A percentile compares a stretch with the other conserved stretches of the same genome.
Evolutionary conservation across 805 yeast genomes (phyloP).

Genomic region (Myxozyma geophila): DNA sequence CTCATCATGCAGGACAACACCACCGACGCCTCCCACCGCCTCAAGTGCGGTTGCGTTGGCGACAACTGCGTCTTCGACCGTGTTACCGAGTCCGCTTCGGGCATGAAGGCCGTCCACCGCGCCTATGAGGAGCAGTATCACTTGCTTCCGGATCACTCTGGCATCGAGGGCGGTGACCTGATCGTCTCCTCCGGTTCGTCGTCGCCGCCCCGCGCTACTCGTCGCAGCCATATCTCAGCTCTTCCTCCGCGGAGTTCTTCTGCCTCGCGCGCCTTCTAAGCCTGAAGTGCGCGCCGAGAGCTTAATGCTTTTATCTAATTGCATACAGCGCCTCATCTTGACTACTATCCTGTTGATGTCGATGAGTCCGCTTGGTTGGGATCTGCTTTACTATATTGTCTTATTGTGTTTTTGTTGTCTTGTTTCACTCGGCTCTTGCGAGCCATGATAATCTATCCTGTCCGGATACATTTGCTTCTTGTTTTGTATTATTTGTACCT

Average conservation of each 20-base stretch:
- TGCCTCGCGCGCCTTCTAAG: conserved; percentile 15
- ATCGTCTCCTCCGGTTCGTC: conserved; percentile 13
- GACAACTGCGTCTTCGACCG: conserved; percentile 48
- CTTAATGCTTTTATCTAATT: not conserved
- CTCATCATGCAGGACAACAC: conserved; percentile 61
- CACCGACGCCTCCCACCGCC: conserved; percentile 55
- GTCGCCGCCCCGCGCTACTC: conserved; percentile 7
- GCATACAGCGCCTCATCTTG: not conserved
- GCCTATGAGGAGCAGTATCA: conserved; percentile 36
- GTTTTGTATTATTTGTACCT: not conserved
- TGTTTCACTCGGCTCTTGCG: not conserved
- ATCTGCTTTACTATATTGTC: not conserved
- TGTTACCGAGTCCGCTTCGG: conserved; percentile 37
- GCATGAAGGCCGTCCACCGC: conserved; percentile 21
- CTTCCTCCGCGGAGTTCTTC: conserved; percentile 12
- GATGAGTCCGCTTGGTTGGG: not conserved
- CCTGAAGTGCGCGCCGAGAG: conserved; percentile 4
- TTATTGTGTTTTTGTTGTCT: not conserved
- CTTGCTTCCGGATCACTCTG: conserved; percentile 22
- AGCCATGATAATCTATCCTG: not conserved
- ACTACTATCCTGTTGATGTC: no score
- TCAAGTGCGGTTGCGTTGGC: conserved; percentile 50
- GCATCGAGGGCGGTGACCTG: conserved; percentile 26
- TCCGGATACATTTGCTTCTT: not conserved
- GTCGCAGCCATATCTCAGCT: conserved; percentile 4